Percentiles rank a stretch among this genome's conserved stretches.
These are phyloP conservation scores for Lichtheimia ornata DNA, from an alignment of 371 early-diverging fungal species.

Conservation along the genomic window DNA sequence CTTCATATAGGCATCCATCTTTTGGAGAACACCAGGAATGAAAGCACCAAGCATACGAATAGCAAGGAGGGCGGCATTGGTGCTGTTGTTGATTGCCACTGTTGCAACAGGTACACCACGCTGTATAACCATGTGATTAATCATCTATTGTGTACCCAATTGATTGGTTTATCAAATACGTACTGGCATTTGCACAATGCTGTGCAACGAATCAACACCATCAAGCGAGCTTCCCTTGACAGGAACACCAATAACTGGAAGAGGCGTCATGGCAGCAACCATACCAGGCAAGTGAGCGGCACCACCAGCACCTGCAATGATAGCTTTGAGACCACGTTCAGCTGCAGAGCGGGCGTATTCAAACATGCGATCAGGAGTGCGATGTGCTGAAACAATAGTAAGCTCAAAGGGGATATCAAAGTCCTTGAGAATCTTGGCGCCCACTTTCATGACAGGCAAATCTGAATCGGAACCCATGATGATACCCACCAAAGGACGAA, in stretches of 20 bases:
- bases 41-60: conserved; percentile 88
- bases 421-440: conserved; percentile 81
- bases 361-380: conserved; percentile 92
- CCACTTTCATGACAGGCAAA: conserved; percentile 90
- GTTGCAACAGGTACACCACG: conserved; percentile 97
- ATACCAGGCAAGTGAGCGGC: conserved; percentile 98
- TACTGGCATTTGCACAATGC: conserved; percentile 98
- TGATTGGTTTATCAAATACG: conserved; percentile 22
- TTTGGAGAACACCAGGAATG: conserved; percentile 70
- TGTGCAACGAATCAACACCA: conserved; percentile 94
- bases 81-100: conserved; percentile 95
- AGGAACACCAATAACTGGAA: conserved; percentile 97
- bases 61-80: conserved; percentile 93
- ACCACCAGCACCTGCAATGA: conserved; percentile 97
- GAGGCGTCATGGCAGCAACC: conserved; percentile 94
- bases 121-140: conserved; percentile 36
- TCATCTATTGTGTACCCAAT: neutral
- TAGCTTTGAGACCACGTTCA: conserved; percentile 87
- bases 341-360: conserved; percentile 89
- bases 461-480: conserved; percentile 99
- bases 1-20: conserved; percentile 77
- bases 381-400: conserved; percentile 94
- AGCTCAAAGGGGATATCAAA: conserved; percentile 93
- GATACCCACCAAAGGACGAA: conserved; percentile 85
- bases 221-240: conserved; percentile 90